Evolutionary conservation across 441 rosid genomes (phyloP).

Genomic region (Corymbia citriodora): DNA sequence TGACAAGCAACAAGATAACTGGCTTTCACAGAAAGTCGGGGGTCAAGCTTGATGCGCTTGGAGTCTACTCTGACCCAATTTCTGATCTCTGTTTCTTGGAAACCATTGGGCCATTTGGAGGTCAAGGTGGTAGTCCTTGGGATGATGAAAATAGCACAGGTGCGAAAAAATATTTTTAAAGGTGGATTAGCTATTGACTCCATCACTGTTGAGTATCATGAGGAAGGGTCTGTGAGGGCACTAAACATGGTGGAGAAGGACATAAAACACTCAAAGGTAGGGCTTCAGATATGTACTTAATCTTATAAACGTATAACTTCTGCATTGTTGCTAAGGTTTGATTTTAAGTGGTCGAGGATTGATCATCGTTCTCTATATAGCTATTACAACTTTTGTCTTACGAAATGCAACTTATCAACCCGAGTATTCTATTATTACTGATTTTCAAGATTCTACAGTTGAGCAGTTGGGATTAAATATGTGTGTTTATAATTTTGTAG

Average conservation of each 20-base stretch:
- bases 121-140: too few relatives aligned
- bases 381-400: too few relatives aligned
- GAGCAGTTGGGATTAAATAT: background rate
- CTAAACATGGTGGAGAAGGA: background rate
- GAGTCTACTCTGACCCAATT: too few relatives aligned
- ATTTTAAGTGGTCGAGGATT: background rate
- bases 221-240: accelerated
- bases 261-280: background rate
- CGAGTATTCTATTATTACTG: accelerated
- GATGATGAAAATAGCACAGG: too few relatives aligned
- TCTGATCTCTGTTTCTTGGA: too few relatives aligned
- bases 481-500: background rate
- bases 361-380: background rate
- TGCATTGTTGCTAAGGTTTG: background rate
- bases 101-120: too few relatives aligned
- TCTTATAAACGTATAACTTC: background rate
- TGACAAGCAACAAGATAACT: too few relatives aligned
- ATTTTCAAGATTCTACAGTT: background rate
- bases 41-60: too few relatives aligned
- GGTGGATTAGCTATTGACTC: background rate
- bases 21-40: too few relatives aligned
- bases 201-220: background rate
- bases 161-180: too few relatives aligned
- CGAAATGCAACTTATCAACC: background rate
- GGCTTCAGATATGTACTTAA: accelerated